Base-by-base conservation (phyloP, 2,329 filamentous ascomycete species). In the Fusarium abutilonis region DNA sequence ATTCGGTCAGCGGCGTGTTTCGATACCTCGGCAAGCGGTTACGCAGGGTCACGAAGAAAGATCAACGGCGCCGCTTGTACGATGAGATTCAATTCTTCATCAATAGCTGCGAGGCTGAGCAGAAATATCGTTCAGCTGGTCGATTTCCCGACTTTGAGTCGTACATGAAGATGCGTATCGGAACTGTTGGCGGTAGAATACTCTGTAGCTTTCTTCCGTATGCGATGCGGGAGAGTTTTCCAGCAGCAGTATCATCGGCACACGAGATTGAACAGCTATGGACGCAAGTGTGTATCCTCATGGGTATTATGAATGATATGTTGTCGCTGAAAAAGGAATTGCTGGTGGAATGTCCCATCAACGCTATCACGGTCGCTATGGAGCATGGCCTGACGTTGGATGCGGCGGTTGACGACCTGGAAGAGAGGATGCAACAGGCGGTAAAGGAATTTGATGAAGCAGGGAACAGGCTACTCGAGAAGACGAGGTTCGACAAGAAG, bases 321-420 rank as follows among this genome's bases (percentile, higher is more conserved):
- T 44, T 75, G 8, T 76, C 74, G 1, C 42, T 76, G 26, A 75
- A 72, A 46, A 76, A 76, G 58, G 73, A 75, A 46, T 50, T 76
- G 34, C 19, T 44, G 14, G 60, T 64, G 3, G 63, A 45, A 14
- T 72, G 73, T 46, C 61, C 69, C 21, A 66, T 75, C 49, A 75
- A 74, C 32, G 72, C 68, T 21, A 63, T 76, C 13, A 52, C 71
- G 2, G 45, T 69, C 28, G 57, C 73, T 7, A 53, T 75, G 48
- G 35, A 54, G 11, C 56, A 64, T 28, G 68, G 54, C 7, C 67
- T 49, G 40, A 47, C 53, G 1, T 31, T 74, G n/a, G 68, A 69
- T 17, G 56, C 55, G 4, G 65, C 66, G 7, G 62, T 74, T n/a
- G 35, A 38, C 8, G 52, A 71, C 35, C 23, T 75, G 15, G 46